Evolutionary conservation across 352 stramenopile species (phyloP).

Genomic region (Globisporangium yorkense): DNA sequence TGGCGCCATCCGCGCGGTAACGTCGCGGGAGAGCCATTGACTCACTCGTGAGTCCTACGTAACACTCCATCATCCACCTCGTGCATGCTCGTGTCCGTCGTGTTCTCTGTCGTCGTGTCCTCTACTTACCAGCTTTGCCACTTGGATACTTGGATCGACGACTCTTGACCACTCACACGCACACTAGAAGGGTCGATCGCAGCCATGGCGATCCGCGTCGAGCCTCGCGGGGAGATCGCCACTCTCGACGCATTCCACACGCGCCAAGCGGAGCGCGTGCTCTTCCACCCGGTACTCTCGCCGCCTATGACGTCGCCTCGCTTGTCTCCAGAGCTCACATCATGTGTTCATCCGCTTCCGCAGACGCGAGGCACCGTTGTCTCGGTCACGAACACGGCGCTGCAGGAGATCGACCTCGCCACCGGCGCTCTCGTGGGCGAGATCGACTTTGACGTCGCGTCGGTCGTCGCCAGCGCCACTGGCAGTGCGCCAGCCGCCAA

Average conservation of each 20-base stretch:
- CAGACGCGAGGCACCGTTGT: slow-evolving; percentile 41
- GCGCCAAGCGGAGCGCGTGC: slow-evolving; percentile 13
- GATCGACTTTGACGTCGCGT: slow-evolving; percentile 57
- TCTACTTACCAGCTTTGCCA: too few species aligned
- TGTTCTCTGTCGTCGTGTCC: too few species aligned
- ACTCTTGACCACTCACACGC: background rate
- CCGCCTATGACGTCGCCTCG: background rate
- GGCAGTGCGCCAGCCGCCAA: slow-evolving; percentile 1
- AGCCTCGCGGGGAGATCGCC: background rate
- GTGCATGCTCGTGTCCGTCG: too few species aligned
- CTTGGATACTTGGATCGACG: background rate
- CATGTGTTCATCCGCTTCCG: background rate
- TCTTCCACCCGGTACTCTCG: slow-evolving; percentile 12
- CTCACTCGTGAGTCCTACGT: too few species aligned
- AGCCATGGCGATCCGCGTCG: slow-evolving; percentile 6
- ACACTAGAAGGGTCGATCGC: background rate
- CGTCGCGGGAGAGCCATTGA: background rate
- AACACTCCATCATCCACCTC: too few species aligned
- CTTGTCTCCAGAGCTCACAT: background rate
- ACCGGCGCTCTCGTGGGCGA: slow-evolving; percentile 51
- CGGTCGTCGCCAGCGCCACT: slow-evolving; percentile 6
- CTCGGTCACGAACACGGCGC: slow-evolving; percentile 40
- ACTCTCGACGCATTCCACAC: slow-evolving; percentile 6
- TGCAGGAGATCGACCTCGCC: slow-evolving; percentile 59
- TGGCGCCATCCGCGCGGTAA: background rate